Evolutionary conservation across 495 filamentous ascomycete genomes (phyloP), one percentile per base, ranked within the genome.

Genomic region (Chaetomidium leptoderma): DNA sequence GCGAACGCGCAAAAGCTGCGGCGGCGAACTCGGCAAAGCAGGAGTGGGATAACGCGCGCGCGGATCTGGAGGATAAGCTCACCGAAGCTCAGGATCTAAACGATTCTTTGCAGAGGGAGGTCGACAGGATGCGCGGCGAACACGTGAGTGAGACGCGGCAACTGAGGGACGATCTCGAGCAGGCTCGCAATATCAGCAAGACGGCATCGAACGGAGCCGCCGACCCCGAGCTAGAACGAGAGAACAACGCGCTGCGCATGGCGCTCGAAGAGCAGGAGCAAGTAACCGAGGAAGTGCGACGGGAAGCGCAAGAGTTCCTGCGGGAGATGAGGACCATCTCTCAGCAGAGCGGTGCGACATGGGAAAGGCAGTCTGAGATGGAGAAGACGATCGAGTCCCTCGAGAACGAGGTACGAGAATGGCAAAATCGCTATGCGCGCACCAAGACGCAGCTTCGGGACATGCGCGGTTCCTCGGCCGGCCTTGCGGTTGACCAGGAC

Each of bases 251-350:
- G 39, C 75, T 97, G 32, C 86, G 92, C 63, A 66, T 58, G 49
- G 82, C 91, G 23, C 69, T 95, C 32, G 76, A 76, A 53, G 81
- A 90, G 56, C 90, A 95, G 64, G 86, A 87, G 54, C 80, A 87
- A 47, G 80, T 95, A n/a, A 96, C 92, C 0, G 87, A 92, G 54
- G 89, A 95, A 66, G 93, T 97, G 33, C 83, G 89, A 21, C 83
- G 81, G 35, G 90, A 96, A 74, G 91, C 95, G 0, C 83, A 89
- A 52, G 80, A 85, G 47, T 96, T 90, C 68, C 74, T 98, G 16
- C 80, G 81, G 58, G 92, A 98, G 70, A 97, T 97, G 95, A 86
- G 87, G 61, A 76, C 77, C 30, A 79, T 98, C 36, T 91, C 91
- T 13, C 83, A 89, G 53, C 85, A 90, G 53, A 91, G 84, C 61